Evolutionary conservation across 768 basidiomycete genomes (phyloP).

Genomic region (Amanita jacksonii): DNA sequence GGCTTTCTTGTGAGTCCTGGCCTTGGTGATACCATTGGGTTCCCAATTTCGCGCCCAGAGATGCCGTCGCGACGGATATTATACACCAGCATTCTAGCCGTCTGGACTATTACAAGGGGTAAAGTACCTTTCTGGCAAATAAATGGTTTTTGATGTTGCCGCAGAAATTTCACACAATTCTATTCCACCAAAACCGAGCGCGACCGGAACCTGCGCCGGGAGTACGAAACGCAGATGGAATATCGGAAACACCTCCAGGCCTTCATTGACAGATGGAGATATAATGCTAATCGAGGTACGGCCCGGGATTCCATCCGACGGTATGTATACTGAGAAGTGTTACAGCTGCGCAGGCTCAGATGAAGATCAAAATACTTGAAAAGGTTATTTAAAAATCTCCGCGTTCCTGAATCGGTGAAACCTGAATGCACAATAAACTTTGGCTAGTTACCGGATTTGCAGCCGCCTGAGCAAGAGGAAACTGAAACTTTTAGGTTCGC

Average conservation of each 20-base stretch:
- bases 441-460: constrained; percentile 74
- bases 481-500: constrained; percentile 82
- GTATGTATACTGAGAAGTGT: constrained; percentile 1
- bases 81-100: constrained; percentile 91
- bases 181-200: constrained; percentile 98
- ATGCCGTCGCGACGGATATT: constrained; percentile 96
- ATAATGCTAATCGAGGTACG: constrained; percentile 86
- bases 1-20: constrained; percentile 67
- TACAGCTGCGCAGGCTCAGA: constrained; percentile 77
- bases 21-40: background rate
- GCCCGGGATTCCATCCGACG: background rate
- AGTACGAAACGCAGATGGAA: constrained; percentile 94
- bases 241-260: constrained; percentile 94
- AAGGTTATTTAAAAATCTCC: constrained; percentile 37
- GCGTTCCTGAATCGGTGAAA: background rate
- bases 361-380: constrained; percentile 67
- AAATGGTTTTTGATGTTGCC: constrained; percentile 7
- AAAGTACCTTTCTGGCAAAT: background rate
- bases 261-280: constrained; percentile 97
- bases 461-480: constrained; percentile 90
- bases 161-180: constrained; percentile 94
- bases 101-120: constrained; percentile 97
- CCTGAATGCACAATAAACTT: constrained; percentile 2
- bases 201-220: constrained; percentile 81
- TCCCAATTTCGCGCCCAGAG: constrained; percentile 32